These are phyloP conservation scores for Leccinum boreale DNA, from an alignment of 768 basidiomycete species.

Conservation along the genomic window DNA sequence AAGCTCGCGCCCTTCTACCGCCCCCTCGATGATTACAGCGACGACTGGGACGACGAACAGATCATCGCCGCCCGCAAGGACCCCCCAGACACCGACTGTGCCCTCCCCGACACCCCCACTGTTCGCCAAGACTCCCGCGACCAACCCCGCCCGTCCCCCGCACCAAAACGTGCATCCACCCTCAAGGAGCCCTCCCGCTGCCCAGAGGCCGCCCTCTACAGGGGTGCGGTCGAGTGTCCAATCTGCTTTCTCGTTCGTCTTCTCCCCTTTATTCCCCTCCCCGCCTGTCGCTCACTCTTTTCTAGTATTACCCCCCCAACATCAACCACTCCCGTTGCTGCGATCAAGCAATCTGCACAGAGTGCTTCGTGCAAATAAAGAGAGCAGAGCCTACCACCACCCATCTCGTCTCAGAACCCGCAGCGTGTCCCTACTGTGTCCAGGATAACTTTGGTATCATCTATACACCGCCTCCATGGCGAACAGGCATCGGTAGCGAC, in stretches of 20 bases:
- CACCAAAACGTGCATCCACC: slow-evolving; percentile 51
- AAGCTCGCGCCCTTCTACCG: slow-evolving; percentile 94
- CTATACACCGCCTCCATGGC: slow-evolving; percentile 80
- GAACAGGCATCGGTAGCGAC: slow-evolving; percentile 74
- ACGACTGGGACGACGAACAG: slow-evolving; percentile 85
- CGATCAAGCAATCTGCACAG: slow-evolving; percentile 97
- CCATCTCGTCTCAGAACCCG: slow-evolving; percentile 93
- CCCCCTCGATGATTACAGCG: slow-evolving; percentile 90
- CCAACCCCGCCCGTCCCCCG: slow-evolving; percentile 21
- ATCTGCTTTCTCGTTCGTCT: slow-evolving; percentile 91
- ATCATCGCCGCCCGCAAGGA: slow-evolving; percentile 81
- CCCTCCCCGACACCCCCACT: slow-evolving; percentile 35
- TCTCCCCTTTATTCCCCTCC: slow-evolving; percentile 14
- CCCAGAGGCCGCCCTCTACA: slow-evolving; percentile 79
- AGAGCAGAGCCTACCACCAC: slow-evolving; percentile 92
- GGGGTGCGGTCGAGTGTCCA: slow-evolving; percentile 89
- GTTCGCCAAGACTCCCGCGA: slow-evolving; percentile 33
- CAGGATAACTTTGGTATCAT: slow-evolving; percentile 96
- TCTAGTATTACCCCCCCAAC: slow-evolving; percentile 93
- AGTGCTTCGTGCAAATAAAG: slow-evolving; percentile 99
- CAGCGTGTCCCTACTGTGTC: slow-evolving; percentile 96
- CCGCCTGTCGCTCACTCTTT: slow-evolving; percentile 21
- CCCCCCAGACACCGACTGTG: slow-evolving; percentile 48
- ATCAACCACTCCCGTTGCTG: slow-evolving; percentile 98
- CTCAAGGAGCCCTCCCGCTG: slow-evolving; percentile 62